Conservation (phyloP, 202 grass and related monocot species). For the Schoenoplectus triqueter region DNA sequence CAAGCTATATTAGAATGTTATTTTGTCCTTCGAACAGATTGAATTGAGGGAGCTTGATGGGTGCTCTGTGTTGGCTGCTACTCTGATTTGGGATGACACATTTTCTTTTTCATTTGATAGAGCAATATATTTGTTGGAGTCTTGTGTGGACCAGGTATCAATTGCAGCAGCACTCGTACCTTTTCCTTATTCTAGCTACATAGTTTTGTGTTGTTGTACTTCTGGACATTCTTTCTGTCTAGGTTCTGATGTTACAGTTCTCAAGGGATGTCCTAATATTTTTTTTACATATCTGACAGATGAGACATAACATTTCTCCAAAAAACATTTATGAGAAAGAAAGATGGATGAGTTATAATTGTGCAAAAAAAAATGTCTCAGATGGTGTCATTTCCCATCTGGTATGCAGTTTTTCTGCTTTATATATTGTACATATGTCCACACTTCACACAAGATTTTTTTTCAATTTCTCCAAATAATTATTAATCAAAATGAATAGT, state of each 20-base stretch:
- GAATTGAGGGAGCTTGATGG: constrained; percentile 71
- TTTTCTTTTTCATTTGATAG: constrained; percentile 66
- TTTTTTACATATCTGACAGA: constrained; percentile 44
- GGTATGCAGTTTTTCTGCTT: constrained; percentile 55
- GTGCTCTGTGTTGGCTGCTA: constrained; percentile 70
- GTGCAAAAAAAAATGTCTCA: constrained; percentile 47
- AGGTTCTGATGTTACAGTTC: background rate
- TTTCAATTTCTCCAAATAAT: constrained; percentile 2
- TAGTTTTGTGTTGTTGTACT: constrained; percentile 22
- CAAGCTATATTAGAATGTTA: constrained; percentile 41
- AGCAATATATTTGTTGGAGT: constrained; percentile 64
- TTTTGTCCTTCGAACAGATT: constrained; percentile 55
- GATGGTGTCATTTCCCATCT: constrained; percentile 51
- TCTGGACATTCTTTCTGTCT: background rate
- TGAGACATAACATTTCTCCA: constrained; percentile 57
- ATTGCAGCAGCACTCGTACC: background rate
- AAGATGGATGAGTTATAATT: constrained; percentile 51
- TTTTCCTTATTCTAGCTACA: constrained; percentile 35
- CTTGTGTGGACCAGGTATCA: constrained; percentile 65
- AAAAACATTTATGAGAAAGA: constrained; percentile 49
- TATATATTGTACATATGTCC: constrained; percentile 30
- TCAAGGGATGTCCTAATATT: background rate
- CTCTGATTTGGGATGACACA: constrained; percentile 86
- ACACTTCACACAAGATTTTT: background rate
- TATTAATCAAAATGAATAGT: background rate